Evolutionary conservation across 177 flowering plant species (phyloP).

Genomic region (Vitis hybrid): DNA sequence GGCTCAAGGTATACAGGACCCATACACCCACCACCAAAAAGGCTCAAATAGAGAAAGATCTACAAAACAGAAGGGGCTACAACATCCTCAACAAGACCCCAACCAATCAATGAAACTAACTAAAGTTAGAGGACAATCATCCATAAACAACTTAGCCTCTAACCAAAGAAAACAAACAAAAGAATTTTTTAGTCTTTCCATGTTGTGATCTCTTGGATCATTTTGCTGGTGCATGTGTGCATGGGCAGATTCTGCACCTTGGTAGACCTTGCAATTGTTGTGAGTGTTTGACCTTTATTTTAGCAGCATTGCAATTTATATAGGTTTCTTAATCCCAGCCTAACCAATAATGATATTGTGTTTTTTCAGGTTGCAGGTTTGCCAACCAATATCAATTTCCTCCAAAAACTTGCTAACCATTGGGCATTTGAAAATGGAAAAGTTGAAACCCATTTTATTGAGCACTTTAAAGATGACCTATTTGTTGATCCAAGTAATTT

Average conservation of each 20-base stretch:
- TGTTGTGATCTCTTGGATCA: no score
- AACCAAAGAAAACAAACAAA: no score
- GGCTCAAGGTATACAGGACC: no score
- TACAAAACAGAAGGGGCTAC: no score
- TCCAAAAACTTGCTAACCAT: conserved; percentile 74
- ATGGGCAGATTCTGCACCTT: not conserved
- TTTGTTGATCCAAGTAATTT: conserved; percentile 50
- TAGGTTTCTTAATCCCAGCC: not conserved
- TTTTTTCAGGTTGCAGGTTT: conserved; percentile 86
- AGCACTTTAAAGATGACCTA: conserved; percentile 71
- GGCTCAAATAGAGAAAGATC: no score
- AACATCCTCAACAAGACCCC: no score
- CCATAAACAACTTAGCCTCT: no score
- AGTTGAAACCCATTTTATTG: conserved; percentile 96
- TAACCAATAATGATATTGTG: not conserved
- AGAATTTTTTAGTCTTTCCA: no score
- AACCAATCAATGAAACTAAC: no score
- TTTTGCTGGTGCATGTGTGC: no score
- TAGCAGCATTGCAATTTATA: not conserved
- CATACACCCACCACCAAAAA: no score
- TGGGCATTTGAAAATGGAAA: conserved; percentile 76
- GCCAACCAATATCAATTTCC: conserved; percentile 88
- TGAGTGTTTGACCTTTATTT: not conserved
- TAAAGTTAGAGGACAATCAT: no score
- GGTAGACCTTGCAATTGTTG: not conserved